Base-by-base conservation (phyloP, 495 filamentous ascomycete genomes). In the Aspergillus sclerotioniger region DNA sequence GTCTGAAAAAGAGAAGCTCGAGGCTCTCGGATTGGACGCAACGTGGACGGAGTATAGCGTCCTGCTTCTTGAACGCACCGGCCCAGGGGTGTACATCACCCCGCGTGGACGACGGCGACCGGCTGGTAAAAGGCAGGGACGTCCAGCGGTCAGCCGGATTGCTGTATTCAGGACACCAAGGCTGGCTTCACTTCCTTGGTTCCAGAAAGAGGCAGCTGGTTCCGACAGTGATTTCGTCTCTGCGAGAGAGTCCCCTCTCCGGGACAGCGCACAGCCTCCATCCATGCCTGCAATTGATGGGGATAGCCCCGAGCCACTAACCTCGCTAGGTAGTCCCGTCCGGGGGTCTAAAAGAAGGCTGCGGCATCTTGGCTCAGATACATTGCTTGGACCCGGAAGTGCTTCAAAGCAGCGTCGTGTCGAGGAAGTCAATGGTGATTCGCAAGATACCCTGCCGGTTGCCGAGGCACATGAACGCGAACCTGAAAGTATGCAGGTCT, bases 41-140 rank as follows among this genome's bases (percentile, higher is more conserved):
- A 68, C 62, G 4, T 79, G 73, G 72, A 77, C 75, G 0, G 75
- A 79, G 52, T 77, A 77, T 53, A 76, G 61, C n/a, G 67, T 71
- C 17, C 54, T 73, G 6, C 45, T 76, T 6, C 70, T 77, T 49
- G 73, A 78, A 10, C 69, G 71, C 7, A 63, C 71, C n/a, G 58
- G 31, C 19, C 67, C 80, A 37, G 82, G 82, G 8, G 64, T 84
- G 2, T 84, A 83, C 56, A 62, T 83, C 44, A 82, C 82, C 29
- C 72, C 80, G 7, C 71, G 69, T 29, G 80, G 77, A 28, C 73
- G 67, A 46, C 66, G 70, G 29, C 70, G 72, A 57, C 76, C 80
- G n/a, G 67, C 69, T 16, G 75, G 69, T 6, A 75, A 72, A 53
- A 62, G 63, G 31, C 70, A 71, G 62, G 83, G 83, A n/a, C 78